These are phyloP conservation scores for Botrytis sinoallii DNA, from an alignment of 2,329 filamentous ascomycete genomes.

Conservation along the genomic window DNA sequence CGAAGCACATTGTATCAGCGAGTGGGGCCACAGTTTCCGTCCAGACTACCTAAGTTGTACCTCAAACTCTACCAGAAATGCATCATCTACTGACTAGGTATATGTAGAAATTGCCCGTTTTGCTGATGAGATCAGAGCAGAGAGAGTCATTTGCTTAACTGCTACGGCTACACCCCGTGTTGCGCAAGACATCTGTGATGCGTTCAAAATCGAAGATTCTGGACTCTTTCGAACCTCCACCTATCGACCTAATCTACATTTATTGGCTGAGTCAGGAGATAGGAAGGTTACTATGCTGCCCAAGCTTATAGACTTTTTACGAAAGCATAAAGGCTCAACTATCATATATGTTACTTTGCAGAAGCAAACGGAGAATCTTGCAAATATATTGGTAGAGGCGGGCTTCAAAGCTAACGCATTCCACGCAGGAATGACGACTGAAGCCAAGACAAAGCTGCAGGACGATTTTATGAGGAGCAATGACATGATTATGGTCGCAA, in stretches of 20 bases:
- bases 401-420: conserved; percentile 47
- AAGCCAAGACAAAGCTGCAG: conserved; percentile 47
- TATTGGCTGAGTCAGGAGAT: conserved; percentile 47
- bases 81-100: conserved; percentile 18
- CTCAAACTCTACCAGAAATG: not conserved
- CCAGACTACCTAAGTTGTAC: conserved; percentile 49
- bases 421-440: conserved; percentile 49
- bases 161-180: conserved; percentile 58
- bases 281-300: conserved; percentile 46
- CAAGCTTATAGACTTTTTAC: conserved; percentile 48
- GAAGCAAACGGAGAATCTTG: conserved; percentile 48
- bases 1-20: conserved; percentile 58
- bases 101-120: conserved; percentile 49
- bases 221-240: conserved; percentile 58
- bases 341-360: conserved; percentile 61
- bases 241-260: conserved; percentile 53
- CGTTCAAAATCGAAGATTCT: conserved; percentile 47
- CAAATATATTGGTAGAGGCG: conserved; percentile 38
- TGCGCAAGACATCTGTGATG: conserved; percentile 51
- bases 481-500: conserved; percentile 50
- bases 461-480: conserved; percentile 50
- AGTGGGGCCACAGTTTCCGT: conserved; percentile 51
- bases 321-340: conserved; percentile 50
- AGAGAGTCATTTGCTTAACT: conserved; percentile 58
- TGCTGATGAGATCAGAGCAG: conserved; percentile 52